Evolutionary conservation across 179 eudicot genomes (phyloP), one percentile per base, ranked within the genome.

Genomic region (Silene coronaria): DNA sequence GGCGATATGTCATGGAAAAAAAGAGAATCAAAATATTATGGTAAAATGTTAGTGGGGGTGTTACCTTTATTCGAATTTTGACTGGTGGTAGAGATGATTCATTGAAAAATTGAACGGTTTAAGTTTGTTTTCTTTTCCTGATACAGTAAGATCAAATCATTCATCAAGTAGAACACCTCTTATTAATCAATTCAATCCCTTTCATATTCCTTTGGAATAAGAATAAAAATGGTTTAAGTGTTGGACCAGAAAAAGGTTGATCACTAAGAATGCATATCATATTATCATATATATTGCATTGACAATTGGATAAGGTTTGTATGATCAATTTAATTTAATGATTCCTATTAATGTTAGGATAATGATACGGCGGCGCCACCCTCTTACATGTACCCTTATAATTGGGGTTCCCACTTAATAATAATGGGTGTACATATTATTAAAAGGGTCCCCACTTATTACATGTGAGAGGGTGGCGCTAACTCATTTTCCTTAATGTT

Each of bases 101-200:
- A 76, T 75, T 78, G 42, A 57, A 70, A 27, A 66, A 78, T 30
- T 67, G 84, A 75, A 75, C 79, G 84, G 84, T 67, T 78, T 71
- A 67, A 67, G 60, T 76, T 72, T 21, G n/a, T n/a, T 66, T 38
- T 48, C 68, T 63, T n/a, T 68, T 57, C 10, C 13, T 19, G 17
- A n/a, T 70, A 42, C 71, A 62, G 27, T 63, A 69, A 55, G 51
- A 57, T 60, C 74, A n/a, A n/a, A n/a, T n/a, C n/a, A n/a, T 42
- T 11, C 2, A 42, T 42, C 48, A 42, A 42, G 3, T 71, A 62
- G 62, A 75, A 65, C 55, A 70, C 79, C 81, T 64, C 70, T 76
- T 58, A 27, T 53, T 71, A 65, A 58, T 45, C 67, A 71, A 64
- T 78, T 45, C 67, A 71, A 64, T 78, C 48, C 36, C 21, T 57